Evolutionary conservation across 257 asterid species (phyloP), one percentile per base, ranked within the genome.

Genomic region (Osmanthus fragrans): DNA sequence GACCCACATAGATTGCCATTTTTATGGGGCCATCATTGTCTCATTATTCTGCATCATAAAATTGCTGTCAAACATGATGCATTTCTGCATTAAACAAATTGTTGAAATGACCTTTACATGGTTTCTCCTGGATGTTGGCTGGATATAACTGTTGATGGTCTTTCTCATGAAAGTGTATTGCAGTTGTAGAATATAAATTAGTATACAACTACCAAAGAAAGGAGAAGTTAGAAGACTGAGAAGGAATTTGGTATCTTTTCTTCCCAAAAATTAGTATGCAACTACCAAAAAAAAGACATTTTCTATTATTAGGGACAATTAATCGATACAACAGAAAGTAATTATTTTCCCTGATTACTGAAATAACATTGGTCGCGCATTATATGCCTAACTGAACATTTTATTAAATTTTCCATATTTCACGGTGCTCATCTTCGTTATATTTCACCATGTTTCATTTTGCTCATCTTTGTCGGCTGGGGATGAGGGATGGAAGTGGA

Each of bases 1-100:
- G 47, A 71, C 72, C 79, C 45, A 19, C 64, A 19, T 78, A 27
- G 67, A 29, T 27, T 74, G 51, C 72, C 49, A 42, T 77, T 58
- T 39, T 18, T 54, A 1, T n/a, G 11, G 23, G n/a, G n/a, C 56
- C n/a, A n/a, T 47, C n/a, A 15, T 74, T 69, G 34, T 75, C 70
- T 79, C 66, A 32, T 36, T 33, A 47, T 69, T 78, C 74, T 75
- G 72, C 65, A 72, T 42, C 45, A 73, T 56, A 51, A n/a, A 34
- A 64, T 40, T 70, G 47, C 68, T 63, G 73, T 47, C 69, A 72
- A 70, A 16, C 21, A 16, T 47, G 56, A 47, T 47, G 21, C 56
- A 63, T 15, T 79, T 76, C 77, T 73, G 64, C 71, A 42, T 47
- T 47, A 15, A 71, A n/a, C 65, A 63, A 21, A 23, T 29, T 23